Percentiles rank a stretch among this genome's conserved stretches.
Conservation (phyloP, 208 protist genomes). For the Jaenimonas drosophilae region DNA sequence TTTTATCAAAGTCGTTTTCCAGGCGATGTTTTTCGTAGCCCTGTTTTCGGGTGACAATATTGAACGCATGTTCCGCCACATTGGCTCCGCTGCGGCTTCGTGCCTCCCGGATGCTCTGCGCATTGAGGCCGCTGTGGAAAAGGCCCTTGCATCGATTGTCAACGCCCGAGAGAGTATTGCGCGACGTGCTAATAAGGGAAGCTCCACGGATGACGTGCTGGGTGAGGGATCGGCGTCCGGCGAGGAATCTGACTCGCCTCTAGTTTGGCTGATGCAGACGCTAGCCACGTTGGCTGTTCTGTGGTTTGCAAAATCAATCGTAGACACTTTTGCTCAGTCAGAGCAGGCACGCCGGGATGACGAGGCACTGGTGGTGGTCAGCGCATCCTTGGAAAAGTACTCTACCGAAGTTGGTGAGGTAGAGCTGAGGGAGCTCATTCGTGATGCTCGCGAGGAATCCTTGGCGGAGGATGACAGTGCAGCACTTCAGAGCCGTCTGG, state of each 20-base stretch:
- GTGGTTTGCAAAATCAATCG: conserved; percentile 81
- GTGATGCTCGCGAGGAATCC: no score
- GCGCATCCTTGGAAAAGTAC: no score
- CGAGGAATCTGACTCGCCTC: conserved; percentile 19
- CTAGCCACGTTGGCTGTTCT: conserved; percentile 46
- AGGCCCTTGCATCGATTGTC: conserved; percentile 29
- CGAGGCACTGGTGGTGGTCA: conserved; percentile 9
- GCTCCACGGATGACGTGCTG: conserved; percentile 4
- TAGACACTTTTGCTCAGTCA: conserved; percentile 69
- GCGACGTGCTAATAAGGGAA: conserved; percentile 18
- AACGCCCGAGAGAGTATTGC: conserved; percentile 65
- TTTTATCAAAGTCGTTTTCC: conserved; percentile 84
- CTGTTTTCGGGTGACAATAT: conserved; percentile 83
- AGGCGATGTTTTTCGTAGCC: conserved; percentile 81
- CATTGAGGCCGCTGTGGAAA: conserved; percentile 21
- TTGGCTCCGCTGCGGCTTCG: conserved; percentile 12
- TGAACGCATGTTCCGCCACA: conserved; percentile 30
- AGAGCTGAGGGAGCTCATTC: no score
- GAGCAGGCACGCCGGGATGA: conserved; percentile 54
- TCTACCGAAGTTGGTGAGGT: no score
- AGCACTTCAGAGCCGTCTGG: no score
- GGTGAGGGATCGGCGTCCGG: background rate
- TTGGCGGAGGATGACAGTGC: no score
- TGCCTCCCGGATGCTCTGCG: conserved; percentile 12
- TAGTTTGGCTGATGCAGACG: conserved; percentile 39